phyloP scores from a whole-genome alignment of 2,329 filamentous ascomycete genomes.

The Xylaria sp. region DNA sequence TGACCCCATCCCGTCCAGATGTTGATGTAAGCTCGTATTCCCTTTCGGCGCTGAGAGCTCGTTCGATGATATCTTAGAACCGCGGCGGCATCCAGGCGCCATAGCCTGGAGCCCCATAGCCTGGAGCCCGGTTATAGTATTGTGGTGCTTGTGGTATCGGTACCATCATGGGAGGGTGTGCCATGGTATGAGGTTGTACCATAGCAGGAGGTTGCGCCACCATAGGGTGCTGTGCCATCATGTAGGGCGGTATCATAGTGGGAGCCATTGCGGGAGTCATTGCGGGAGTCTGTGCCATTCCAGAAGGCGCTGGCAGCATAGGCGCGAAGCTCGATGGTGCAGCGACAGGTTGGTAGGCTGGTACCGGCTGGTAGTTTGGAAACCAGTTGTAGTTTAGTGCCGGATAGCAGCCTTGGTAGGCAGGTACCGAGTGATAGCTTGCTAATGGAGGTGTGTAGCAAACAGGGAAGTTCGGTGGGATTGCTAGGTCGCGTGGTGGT shows the following conservation, averaged over 20 bases:
- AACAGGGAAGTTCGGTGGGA: slow-evolving; percentile 2
- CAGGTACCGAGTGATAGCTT: background rate
- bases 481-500: slow-evolving; percentile 23
- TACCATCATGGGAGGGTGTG: background rate
- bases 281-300: background rate
- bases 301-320: background rate
- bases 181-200: background rate
- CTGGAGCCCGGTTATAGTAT: slow-evolving; percentile 4
- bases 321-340: background rate
- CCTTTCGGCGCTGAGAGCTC: background rate
- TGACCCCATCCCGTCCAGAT: background rate
- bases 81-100: background rate
- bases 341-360: slow-evolving; percentile 13
- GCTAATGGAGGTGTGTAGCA: background rate
- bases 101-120: slow-evolving; percentile 8
- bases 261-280: background rate
- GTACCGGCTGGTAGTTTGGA: slow-evolving; percentile 10
- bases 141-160: background rate
- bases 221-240: background rate
- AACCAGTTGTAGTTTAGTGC: background rate
- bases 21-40: background rate
- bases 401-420: background rate
- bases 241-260: background rate
- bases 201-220: background rate
- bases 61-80: slow-evolving; percentile 1